A percentile compares a stretch with the other conserved stretches of the same genome.
Conservation (phyloP, 164 flowering plant genomes). For the Pachysandra terminalis region DNA sequence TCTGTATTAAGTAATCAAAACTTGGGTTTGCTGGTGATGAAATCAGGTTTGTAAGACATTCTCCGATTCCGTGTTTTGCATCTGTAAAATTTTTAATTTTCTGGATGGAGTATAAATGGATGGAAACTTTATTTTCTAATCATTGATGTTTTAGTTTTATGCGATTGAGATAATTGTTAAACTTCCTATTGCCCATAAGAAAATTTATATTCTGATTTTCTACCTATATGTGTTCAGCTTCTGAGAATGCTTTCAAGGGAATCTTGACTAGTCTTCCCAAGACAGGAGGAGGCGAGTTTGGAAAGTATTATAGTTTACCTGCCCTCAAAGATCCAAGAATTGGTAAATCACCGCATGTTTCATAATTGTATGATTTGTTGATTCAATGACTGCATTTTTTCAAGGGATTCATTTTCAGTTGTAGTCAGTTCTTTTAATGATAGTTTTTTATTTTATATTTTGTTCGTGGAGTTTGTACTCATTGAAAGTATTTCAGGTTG, state of each 20-base stretch:
- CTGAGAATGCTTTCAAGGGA: conserved; percentile 67
- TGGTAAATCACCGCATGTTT: conserved; percentile 21
- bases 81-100: not conserved
- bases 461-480: not conserved
- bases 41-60: too few relatives aligned
- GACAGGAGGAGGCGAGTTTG: conserved; percentile 90
- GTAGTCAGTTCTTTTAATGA: not conserved
- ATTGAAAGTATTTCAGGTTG: too few relatives aligned
- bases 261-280: conserved; percentile 78
- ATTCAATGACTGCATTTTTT: not conserved
- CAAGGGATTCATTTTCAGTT: too few relatives aligned
- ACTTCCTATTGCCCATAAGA: not conserved
- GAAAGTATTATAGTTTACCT: conserved; percentile 80
- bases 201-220: not conserved
- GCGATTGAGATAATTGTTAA: too few relatives aligned
- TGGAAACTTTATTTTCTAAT: too few relatives aligned
- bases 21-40: not conserved
- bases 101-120: too few relatives aligned
- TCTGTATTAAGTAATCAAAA: not conserved
- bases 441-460: not conserved
- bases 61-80: too few relatives aligned
- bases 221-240: conserved; percentile 42
- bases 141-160: too few relatives aligned
- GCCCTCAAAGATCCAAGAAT: conserved; percentile 79
- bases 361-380: too few relatives aligned